phyloP scores from a whole-genome alignment of 805 yeast genomes.

The Hemisphaericaspora nanyangensis region DNA sequence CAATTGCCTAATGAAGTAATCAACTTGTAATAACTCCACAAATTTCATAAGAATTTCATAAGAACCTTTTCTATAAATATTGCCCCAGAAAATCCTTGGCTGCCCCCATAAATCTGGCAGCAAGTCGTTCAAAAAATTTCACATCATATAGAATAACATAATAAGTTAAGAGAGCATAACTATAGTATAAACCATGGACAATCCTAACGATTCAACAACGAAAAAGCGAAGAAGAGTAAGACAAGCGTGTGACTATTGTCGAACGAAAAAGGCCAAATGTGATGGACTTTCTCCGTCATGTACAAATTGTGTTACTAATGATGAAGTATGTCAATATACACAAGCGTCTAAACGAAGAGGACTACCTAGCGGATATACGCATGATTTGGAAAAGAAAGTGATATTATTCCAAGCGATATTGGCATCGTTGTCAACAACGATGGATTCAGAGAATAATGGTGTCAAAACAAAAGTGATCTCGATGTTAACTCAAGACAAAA shows the following conservation, averaged over 20 bases:
- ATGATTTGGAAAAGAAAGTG: slow-evolving; percentile 16
- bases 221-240: slow-evolving; percentile 17
- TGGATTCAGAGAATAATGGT: background rate
- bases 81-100: no score
- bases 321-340: slow-evolving; percentile 15
- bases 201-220: no score
- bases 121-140: no score
- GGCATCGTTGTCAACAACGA: slow-evolving; percentile 2
- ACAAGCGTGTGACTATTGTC: slow-evolving; percentile 22
- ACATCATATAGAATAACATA: no score
- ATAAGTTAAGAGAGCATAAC: no score
- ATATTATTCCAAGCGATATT: slow-evolving; percentile 14
- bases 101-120: no score
- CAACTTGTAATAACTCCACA: no score
- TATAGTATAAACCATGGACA: no score
- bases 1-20: no score
- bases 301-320: slow-evolving; percentile 13
- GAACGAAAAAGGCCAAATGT: slow-evolving; percentile 21
- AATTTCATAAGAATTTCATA: no score
- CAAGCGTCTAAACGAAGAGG: slow-evolving; percentile 17
- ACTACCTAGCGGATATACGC: slow-evolving; percentile 19
- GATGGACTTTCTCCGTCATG: slow-evolving; percentile 20
- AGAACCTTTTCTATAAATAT: no score
- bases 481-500: background rate
- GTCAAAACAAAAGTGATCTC: slow-evolving; percentile 1